A percentile compares a stretch with the other conserved stretches of the same genome.
phyloP scores from a whole-genome alignment of 257 asterid genomes.

The Scutellaria minor region DNA sequence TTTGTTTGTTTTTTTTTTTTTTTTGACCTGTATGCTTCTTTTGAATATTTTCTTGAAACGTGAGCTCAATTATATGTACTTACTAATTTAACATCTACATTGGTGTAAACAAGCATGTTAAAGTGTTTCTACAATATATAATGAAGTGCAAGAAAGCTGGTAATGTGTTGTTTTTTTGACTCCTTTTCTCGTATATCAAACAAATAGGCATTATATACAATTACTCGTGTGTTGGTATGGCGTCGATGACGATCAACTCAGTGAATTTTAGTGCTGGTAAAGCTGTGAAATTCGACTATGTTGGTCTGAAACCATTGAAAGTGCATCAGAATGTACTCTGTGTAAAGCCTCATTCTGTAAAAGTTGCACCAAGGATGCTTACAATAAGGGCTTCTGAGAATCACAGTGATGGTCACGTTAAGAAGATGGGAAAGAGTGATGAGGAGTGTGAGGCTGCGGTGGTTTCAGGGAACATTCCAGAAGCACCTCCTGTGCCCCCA shows the following conservation, averaged over 20 bases:
- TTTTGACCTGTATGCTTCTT: no score
- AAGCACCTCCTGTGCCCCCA: conserved; percentile 83
- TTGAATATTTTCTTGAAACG: background rate
- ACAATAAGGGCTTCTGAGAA: conserved; percentile 51
- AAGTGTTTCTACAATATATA: background rate
- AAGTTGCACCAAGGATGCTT: conserved; percentile 31
- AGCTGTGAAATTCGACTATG: conserved; percentile 44
- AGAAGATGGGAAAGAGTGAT: conserved; percentile 62
- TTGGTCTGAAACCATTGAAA: conserved; percentile 46
- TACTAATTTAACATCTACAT: background rate
- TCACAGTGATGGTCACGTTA: conserved; percentile 42
- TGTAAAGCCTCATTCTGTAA: conserved; percentile 37
- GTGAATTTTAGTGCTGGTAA: conserved; percentile 39
- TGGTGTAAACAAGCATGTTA: background rate
- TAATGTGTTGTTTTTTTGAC: background rate
- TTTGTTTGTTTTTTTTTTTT: background rate
- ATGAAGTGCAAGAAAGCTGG: background rate
- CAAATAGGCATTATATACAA: background rate
- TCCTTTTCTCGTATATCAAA: background rate
- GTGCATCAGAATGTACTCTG: conserved; percentile 32
- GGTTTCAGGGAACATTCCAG: conserved; percentile 82
- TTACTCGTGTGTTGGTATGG: conserved; percentile 40
- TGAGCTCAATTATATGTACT: conserved; percentile 11
- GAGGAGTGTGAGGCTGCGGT: conserved; percentile 89
- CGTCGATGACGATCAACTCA: conserved; percentile 49